Base-by-base conservation (phyloP, 2,329 filamentous ascomycete species). In the Colletotrichum lini region DNA sequence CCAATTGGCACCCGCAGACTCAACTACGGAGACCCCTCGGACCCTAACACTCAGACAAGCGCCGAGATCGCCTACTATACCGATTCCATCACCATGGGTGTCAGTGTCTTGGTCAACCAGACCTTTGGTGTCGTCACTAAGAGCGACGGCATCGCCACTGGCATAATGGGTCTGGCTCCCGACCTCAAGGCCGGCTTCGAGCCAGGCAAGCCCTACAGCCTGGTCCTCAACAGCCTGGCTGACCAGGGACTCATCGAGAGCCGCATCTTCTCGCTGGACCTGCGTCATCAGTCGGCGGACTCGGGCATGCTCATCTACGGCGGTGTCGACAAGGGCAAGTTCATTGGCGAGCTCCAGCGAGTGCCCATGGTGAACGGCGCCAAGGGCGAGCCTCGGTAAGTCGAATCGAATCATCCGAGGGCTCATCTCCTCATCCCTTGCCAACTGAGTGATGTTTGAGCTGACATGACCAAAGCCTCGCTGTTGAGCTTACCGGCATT, bases 281-380 rank as follows among this genome's bases (percentile, higher is more conserved):
- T 89, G 18, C 85, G 87, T 4, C 82, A 83, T 62, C 74, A 81
- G 50, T 83, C 82, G 15, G 78, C 81, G 13, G 74, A 82, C 16
- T 82, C 80, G 4, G 87, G 87, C 42, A 84, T 86, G 62, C 75
- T 89, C 68, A 86, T 88, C 63, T 88, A 88, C 70, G 87, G 87
- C 40, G 87, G 87, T 15, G 74, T 89, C 13, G 87, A 89, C 71
- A 84, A 81, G 21, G 86, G 81, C 76, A 88, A 87, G 74, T 89
- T 84, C 75, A 78, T 84, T 10, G 87, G 87, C 26, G 74, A 75
- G 9, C 79, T 89, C 9, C 79, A 81, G 65, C 80, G 80, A 30
- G 79, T 84, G 1, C 82, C 84, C 49, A 85, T 87, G 21, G 78
- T 87, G 40, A 75, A 78, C 4, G 83, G 82, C 13, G 50, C 74